Evolutionary conservation across 2,329 filamentous ascomycete genomes (phyloP), one percentile per base, ranked within the genome.

Genomic region (Xylariaceae sp.): DNA sequence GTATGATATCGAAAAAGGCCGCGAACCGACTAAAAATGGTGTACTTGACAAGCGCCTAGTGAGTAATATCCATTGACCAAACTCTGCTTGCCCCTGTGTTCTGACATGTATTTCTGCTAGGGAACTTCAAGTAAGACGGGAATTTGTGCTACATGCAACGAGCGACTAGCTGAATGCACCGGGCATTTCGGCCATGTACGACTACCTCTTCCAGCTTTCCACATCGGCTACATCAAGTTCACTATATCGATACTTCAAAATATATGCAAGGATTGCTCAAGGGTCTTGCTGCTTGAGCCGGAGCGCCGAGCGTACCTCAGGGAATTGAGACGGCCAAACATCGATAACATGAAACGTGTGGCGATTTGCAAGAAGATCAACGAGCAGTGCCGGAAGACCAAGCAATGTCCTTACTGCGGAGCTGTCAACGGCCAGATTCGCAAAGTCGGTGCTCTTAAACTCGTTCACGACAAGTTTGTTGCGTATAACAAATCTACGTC

Each of bases 101-200:
- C 56, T 62, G 16, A 62, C 53, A 19, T 39, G 3, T 47, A 9
- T 43, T 23, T 56, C 12, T 55, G 17, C 8, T 36, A 69, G 68
- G 67, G 63, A 47, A 95, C 91, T 3, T 96, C 93, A 14, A 91
- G 86, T 72, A 98, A 98, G 76, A 83, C 79, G 3, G 90, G 86
- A 21, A 82, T 79, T 57, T 99, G 95, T 73, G 79, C 85, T 39
- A 98, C 95, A 12, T 99, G 95, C 72, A 86, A 90, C 44, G 86
- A 93, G 70, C 83, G 87, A 14, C 80, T 98, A 26, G 85, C 92
- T 67, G 87, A 89, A 64, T 99, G 95, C 75, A 95, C 92, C 66
- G 95, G 95, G 11, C 95, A 99, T 75, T 99, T 98, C 70, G 95
- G 95, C 43, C 89, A 97, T 75, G 90, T 99, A 68, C 87, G 91